Base-by-base conservation (phyloP, 225 moss, liverwort and hornwort genomes). In the Physcomitrium patens region DNA sequence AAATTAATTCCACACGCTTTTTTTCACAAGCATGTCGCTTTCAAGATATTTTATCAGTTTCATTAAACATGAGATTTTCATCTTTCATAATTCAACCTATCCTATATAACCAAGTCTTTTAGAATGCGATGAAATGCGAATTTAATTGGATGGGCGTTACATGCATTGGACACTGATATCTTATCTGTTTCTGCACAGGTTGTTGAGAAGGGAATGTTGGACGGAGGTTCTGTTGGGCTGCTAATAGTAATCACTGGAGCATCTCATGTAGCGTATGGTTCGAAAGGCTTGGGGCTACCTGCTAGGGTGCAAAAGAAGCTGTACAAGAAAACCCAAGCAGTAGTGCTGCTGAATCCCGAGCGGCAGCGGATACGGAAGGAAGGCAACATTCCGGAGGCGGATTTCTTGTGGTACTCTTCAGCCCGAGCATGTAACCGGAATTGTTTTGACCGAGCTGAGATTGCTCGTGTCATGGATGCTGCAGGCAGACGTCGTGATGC, bases 341-440 rank as follows among this genome's bases (percentile, higher is more conserved):
- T 92, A 14, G 82, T 96, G 76, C 71, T 96, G 73, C 87, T 96
- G 37, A 94, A 96, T 54, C 92, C 96, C 67, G 94, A 94, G 63
- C 83, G 85, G 66, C 94, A 96, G 82, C 83, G 73, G 49, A 80
- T 92, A 78, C 86, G 94, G 22, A 87, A 54, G 14, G 96, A 96
- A 82, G 96, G 96, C 60, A 84, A 92, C 31, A 69, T 90, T 0
- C 88, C 94, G 19, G 94, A 94, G 81, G 96, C 96, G 24, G 96
- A 96, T 76, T 96, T 96, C 60, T 79, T 96, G 69, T 96, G 94
- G 96, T 96, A 96, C 61, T 92, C 96, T 68, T 87, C 92, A 16
- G 77, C 88, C 1, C 84, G 91, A 66, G 89, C 88, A 22, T 96
- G 96, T 82, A 88, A 67, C 9, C 83, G 92, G 69, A 96, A 96